Evolutionary conservation across 2,329 filamentous ascomycete genomes (phyloP).

Genomic region (Chaetothyriales sp.): DNA sequence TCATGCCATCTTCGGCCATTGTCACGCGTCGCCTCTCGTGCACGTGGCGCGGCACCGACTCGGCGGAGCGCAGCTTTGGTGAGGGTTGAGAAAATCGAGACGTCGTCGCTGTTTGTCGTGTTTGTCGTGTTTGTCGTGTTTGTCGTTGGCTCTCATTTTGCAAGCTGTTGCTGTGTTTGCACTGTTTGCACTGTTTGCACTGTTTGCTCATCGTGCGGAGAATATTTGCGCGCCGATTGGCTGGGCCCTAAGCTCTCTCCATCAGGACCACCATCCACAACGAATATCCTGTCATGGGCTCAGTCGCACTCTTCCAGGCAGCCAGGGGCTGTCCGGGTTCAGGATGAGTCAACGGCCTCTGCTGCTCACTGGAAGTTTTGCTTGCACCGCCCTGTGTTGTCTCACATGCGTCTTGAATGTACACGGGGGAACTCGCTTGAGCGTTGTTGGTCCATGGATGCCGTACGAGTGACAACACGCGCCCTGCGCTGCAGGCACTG

Average conservation of each 20-base stretch:
- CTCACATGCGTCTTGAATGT: not conserved
- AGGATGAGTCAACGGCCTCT: not conserved
- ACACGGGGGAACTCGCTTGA: not conserved
- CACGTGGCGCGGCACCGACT: not conserved
- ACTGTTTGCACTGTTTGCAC: not conserved
- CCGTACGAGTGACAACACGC: not conserved
- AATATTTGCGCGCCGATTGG: not conserved
- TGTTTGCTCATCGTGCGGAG: too few species aligned
- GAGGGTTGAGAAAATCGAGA: not conserved
- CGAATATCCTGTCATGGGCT: not conserved
- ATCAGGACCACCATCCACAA: not conserved
- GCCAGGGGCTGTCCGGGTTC: not conserved
- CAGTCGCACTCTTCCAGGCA: not conserved
- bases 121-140: not conserved
- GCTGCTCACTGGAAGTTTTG: not conserved
- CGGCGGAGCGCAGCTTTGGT: too few species aligned
- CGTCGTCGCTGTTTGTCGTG: not conserved
- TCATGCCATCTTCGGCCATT: constrained; percentile 65
- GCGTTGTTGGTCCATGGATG: not conserved
- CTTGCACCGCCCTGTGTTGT: not conserved
- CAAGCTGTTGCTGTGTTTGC: not conserved
- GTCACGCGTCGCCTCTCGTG: not conserved
- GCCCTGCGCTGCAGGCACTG: not conserved
- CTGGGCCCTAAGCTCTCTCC: not conserved
- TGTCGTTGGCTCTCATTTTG: not conserved